Percentiles rank a stretch among this genome's conserved stretches.
Conservation (phyloP, 2,329 filamentous ascomycete genomes). For the Ascochyta koolunga region DNA sequence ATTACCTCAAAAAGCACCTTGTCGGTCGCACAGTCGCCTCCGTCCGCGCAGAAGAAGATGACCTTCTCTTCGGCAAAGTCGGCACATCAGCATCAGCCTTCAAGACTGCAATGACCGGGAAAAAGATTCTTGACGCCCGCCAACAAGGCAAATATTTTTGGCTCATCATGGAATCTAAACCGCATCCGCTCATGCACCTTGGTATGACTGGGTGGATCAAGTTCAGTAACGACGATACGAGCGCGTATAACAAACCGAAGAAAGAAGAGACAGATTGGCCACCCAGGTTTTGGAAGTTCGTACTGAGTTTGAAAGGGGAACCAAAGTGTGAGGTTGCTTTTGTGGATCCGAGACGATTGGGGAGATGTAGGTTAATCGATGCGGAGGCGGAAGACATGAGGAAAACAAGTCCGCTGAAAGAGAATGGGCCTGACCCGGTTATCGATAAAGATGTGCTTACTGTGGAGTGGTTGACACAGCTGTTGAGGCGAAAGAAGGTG, state of each 20-base stretch:
- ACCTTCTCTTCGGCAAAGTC: conserved; percentile 87
- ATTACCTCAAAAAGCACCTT: conserved; percentile 82
- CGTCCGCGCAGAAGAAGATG: conserved; percentile 76
- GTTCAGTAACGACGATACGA: conserved; percentile 77
- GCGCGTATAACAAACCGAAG: conserved; percentile 74
- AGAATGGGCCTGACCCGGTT: conserved; percentile 94
- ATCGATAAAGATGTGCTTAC: conserved; percentile 80
- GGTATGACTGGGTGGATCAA: conserved; percentile 83
- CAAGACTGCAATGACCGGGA: conserved; percentile 73
- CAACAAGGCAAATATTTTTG: conserved; percentile 99
- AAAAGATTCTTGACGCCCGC: conserved; percentile 72
- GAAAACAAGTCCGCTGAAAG: conserved; percentile 76
- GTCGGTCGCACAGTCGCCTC: conserved; percentile 79
- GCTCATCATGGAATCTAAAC: conserved; percentile 76
- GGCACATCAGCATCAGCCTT: conserved; percentile 80
- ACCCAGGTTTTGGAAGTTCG: conserved; percentile 87
- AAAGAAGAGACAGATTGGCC: conserved; percentile 74
- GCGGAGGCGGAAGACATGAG: conserved; percentile 78
- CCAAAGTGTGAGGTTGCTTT: conserved; percentile 75
- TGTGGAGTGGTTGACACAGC: conserved; percentile 72
- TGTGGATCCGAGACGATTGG: conserved; percentile 80
- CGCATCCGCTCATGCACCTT: conserved; percentile 89
- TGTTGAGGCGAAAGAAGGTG: conserved; percentile 77
- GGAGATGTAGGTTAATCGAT: conserved; percentile 80
- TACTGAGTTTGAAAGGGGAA: conserved; percentile 68